phyloP scores from a whole-genome alignment of 2,329 filamentous ascomycete species.

The Magnaporthales sp. region DNA sequence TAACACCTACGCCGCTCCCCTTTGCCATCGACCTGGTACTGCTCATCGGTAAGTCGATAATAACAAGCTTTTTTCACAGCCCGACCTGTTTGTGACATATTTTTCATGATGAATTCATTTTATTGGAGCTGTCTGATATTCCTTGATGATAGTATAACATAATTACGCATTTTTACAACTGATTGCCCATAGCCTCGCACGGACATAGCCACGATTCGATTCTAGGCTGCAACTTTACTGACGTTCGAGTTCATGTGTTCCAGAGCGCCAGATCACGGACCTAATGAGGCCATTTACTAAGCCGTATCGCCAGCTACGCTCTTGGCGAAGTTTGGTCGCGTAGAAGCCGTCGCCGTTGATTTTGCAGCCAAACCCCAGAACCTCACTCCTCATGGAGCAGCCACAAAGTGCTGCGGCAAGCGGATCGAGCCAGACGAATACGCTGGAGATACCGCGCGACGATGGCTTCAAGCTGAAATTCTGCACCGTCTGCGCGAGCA shows the following conservation, averaged over 20 bases:
- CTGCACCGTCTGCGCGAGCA: slow-evolving; percentile 97
- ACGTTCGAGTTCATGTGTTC: not conserved
- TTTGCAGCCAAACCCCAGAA: not conserved
- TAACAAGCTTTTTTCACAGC: not conserved
- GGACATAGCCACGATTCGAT: not conserved
- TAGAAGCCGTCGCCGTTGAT: not conserved
- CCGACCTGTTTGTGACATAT: not conserved
- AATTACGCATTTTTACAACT: slow-evolving; percentile 24
- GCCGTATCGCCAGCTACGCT: not conserved
- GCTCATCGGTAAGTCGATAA: not conserved
- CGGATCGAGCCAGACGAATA: slow-evolving; percentile 16
- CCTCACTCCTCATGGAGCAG: slow-evolving; percentile 23
- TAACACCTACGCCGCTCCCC: not conserved
- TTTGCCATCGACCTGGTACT: not conserved
- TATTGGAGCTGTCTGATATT: slow-evolving; percentile 68
- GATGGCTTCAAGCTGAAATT: slow-evolving; percentile 84
- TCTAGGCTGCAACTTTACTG: not conserved
- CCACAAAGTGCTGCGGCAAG: slow-evolving; percentile 27
- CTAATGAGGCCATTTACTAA: not conserved
- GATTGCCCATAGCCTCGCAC: slow-evolving; percentile 9
- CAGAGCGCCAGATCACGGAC: not conserved
- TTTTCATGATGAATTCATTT: slow-evolving; percentile 40
- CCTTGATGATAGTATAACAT: slow-evolving; percentile 43
- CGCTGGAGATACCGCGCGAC: slow-evolving; percentile 24
- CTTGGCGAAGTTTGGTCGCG: not conserved